Evolutionary conservation across 176 grass and related monocot species (phyloP).

Genomic region (Avena insularis): DNA sequence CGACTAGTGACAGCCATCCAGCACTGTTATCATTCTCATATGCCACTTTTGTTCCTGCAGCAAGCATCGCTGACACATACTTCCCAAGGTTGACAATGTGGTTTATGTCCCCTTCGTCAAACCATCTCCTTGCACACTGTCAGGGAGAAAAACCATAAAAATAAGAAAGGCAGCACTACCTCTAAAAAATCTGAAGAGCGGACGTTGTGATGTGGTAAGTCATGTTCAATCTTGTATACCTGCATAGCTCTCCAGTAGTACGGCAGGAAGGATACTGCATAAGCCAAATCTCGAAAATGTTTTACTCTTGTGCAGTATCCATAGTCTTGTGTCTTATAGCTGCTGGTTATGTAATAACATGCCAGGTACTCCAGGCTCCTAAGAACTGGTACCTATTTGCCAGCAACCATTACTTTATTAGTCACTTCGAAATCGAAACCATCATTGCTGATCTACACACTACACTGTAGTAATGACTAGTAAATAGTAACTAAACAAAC

Average conservation of each 20-base stretch:
- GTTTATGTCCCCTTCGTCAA: slow-evolving; percentile 90
- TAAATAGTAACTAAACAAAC: slow-evolving; percentile 30
- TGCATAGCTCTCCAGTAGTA: slow-evolving; percentile 99
- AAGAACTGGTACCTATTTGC: slow-evolving; percentile 87
- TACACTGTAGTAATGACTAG: slow-evolving; percentile 10
- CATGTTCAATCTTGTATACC: slow-evolving; percentile 49
- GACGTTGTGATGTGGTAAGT: slow-evolving; percentile 1
- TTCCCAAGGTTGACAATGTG: slow-evolving; percentile 95
- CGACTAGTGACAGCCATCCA: slow-evolving; percentile 70
- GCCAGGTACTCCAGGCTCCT: slow-evolving; percentile 88
- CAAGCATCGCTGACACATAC: slow-evolving; percentile 96
- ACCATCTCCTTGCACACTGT: slow-evolving; percentile 98
- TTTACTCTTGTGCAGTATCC: slow-evolving; percentile 95
- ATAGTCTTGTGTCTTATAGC: slow-evolving; percentile 95
- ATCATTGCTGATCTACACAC: slow-evolving; percentile 24
- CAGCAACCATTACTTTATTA: slow-evolving; percentile 42
- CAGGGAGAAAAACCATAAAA: slow-evolving; percentile 21
- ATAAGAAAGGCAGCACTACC: slow-evolving; percentile 24
- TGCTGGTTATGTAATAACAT: slow-evolving; percentile 97
- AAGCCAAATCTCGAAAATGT: slow-evolving; percentile 89
- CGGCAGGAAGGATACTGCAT: slow-evolving; percentile 94
- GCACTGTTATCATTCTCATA: slow-evolving; percentile 81
- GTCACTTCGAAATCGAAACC: slow-evolving; percentile 29
- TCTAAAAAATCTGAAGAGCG: slow-evolving; percentile 31
- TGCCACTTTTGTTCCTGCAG: slow-evolving; percentile 84